A percentile compares a stretch with the other conserved stretches of the same genome.
phyloP scores from a whole-genome alignment of 2,329 filamentous ascomycete species.

The Aspergillus pseudoglaucus region DNA sequence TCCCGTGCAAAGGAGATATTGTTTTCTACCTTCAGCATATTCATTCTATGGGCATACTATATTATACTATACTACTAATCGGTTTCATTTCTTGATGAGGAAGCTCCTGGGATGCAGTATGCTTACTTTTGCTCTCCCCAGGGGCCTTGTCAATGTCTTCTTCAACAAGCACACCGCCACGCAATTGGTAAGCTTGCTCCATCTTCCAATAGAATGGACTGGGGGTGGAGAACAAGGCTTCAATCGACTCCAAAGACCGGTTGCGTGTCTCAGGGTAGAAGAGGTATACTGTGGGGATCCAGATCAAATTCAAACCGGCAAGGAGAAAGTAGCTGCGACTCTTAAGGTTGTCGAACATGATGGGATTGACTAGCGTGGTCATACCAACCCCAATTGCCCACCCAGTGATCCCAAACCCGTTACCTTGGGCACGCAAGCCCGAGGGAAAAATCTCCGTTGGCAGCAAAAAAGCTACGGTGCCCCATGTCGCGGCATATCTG shows the following conservation, averaged over 20 bases:
- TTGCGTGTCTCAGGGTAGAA: slow-evolving; percentile 49
- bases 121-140: too few species aligned
- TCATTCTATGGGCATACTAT: too few species aligned
- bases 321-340: slow-evolving; percentile 49
- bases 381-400: slow-evolving; percentile 54
- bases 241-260: slow-evolving; percentile 48
- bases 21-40: too few species aligned
- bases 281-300: slow-evolving; percentile 47
- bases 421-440: slow-evolving; percentile 53
- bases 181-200: slow-evolving; percentile 35
- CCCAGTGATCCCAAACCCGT: slow-evolving; percentile 53
- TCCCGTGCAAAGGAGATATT: too few species aligned
- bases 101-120: too few species aligned
- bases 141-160: too few species aligned
- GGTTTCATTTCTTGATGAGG: too few species aligned
- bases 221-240: slow-evolving; percentile 44
- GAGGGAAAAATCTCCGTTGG: slow-evolving; percentile 54
- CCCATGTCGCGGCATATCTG: slow-evolving; percentile 46
- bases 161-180: slow-evolving; percentile 16
- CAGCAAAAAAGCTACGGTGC: slow-evolving; percentile 46
- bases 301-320: slow-evolving; percentile 46
- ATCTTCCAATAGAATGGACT: slow-evolving; percentile 43
- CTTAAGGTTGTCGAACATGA: slow-evolving; percentile 45
- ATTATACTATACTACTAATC: too few species aligned
- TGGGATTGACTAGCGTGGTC: slow-evolving; percentile 47